Base-by-base conservation (phyloP, 345 rosid genomes). In the Firmiana major region DNA sequence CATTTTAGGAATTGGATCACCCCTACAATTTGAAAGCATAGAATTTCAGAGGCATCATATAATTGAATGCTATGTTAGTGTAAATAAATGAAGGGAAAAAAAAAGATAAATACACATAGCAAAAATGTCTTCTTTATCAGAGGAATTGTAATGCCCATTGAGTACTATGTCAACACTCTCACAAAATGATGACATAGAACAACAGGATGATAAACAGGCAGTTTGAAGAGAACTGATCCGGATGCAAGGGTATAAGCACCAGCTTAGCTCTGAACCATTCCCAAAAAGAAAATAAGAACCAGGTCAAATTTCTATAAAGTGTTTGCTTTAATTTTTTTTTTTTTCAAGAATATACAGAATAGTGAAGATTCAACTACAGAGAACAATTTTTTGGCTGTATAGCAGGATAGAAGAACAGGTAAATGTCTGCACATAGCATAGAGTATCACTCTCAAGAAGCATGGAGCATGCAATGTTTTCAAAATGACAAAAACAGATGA, bases 1-100 rank as follows among this genome's bases (percentile, higher is more conserved):
- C 54, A 79, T 22, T 57, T 70, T 79, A 68, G 96, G 98, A 80
- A 92, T 92, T 4, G 98, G 96, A 87, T 86, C 87, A 45, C 99
- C 99, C 99, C 98, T 93, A 75, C 75, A 78, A 85, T 42, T 81
- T 80, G 55, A 53, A 81, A 58, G 26, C 6, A 65, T 46, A 77
- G 8, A 62, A 79, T 45, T 53, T 84, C 68, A 84, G 73, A 80
- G 38, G 2, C 9, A 59, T 54, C 57, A n/a, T 54, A 11, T 21
- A 55, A 36, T 38, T 58, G n/a, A 51, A 49, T 42, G 34, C 12
- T n/a, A 34, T n/a, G 63, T 7, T 17, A 10, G 34, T 53, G 40
- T 15, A 34, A 72, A 36, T 54, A 36, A 36, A 55, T 0, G 19
- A 72, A 54, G 19, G 6, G 5, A 31, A 53, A 71, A 10, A 9